Conservation (phyloP, 768 basidiomycete genomes). For the Leccinum sublutescens region DNA sequence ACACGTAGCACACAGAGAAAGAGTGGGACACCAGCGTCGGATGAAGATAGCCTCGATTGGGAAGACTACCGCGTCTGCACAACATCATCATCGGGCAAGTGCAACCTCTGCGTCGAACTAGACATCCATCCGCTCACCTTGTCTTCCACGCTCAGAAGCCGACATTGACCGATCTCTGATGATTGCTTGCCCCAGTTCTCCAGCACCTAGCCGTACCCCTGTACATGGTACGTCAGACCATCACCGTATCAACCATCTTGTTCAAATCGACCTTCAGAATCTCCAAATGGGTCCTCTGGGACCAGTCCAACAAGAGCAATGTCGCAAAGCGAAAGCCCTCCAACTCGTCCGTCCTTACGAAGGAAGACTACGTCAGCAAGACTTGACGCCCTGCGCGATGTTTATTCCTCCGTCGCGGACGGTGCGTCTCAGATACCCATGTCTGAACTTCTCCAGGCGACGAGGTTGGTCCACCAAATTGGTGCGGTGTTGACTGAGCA, state of each 20-base stretch:
- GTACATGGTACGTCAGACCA: slow-evolving; percentile 9
- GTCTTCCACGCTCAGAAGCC: slow-evolving; percentile 11
- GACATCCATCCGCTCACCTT: not conserved
- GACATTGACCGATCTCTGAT: slow-evolving; percentile 24
- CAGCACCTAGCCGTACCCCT: not conserved
- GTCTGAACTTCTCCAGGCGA: slow-evolving; percentile 48
- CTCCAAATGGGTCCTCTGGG: not conserved
- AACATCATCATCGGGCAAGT: slow-evolving; percentile 23
- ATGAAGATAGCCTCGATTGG: slow-evolving; percentile 32
- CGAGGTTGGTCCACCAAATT: slow-evolving; percentile 45
- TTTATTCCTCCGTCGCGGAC: slow-evolving; percentile 42
- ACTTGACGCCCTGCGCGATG: slow-evolving; percentile 43
- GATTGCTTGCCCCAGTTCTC: slow-evolving; percentile 9
- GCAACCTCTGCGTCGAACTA: not conserved
- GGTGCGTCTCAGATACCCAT: slow-evolving; percentile 49
- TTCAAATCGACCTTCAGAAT: slow-evolving; percentile 1
- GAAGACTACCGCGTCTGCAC: slow-evolving; percentile 24
- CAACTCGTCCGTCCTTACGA: slow-evolving; percentile 26
- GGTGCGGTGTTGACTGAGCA: slow-evolving; percentile 46
- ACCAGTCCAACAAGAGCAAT: slow-evolving; percentile 1
- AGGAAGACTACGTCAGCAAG: slow-evolving; percentile 41
- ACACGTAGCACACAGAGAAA: not conserved
- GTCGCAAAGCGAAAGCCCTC: slow-evolving; percentile 13
- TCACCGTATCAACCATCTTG: not conserved
- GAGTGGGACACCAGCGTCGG: slow-evolving; percentile 1